A percentile compares a stretch with the other conserved stretches of the same genome.
These are phyloP conservation scores for Cladosporium sp. DNA, from an alignment of 2,329 filamentous ascomycete species.

Conservation along the genomic window DNA sequence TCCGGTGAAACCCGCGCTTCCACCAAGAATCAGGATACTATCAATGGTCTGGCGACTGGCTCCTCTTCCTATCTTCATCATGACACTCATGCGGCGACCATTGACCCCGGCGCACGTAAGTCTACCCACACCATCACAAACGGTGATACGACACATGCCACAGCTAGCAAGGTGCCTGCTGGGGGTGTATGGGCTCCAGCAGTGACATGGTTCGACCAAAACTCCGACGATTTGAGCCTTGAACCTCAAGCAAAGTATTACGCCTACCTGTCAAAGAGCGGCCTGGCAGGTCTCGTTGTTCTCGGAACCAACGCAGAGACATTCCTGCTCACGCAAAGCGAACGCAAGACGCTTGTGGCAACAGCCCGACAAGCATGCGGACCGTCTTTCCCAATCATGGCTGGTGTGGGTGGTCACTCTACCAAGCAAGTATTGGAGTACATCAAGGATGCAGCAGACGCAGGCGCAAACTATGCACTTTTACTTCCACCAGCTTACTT, in stretches of 20 bases:
- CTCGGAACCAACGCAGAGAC: constrained; percentile 51
- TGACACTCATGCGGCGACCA: not conserved
- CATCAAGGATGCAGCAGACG: constrained; percentile 43
- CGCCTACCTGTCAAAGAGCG: constrained; percentile 43
- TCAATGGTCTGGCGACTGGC: not conserved
- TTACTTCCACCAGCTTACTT: constrained; percentile 49
- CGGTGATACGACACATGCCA: not conserved
- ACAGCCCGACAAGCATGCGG: constrained; percentile 44
- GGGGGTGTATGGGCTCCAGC: constrained; percentile 42
- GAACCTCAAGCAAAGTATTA: constrained; percentile 46
- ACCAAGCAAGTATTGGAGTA: constrained; percentile 47
- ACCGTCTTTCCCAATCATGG: constrained; percentile 45
- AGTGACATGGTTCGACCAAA: constrained; percentile 47
- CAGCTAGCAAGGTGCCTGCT: constrained; percentile 53
- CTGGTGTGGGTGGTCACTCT: constrained; percentile 45
- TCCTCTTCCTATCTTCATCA: not conserved
- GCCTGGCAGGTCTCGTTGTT: constrained; percentile 49
- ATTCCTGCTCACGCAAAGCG: constrained; percentile 46
- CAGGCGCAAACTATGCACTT: constrained; percentile 45
- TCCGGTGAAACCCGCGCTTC: not conserved
- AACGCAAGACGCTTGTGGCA: constrained; percentile 42
- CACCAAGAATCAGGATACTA: not conserved
- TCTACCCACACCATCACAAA: not conserved
- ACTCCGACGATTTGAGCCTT: constrained; percentile 42
- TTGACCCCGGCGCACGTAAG: not conserved